These are phyloP conservation scores for Triangularia setosa DNA, from an alignment of 2,329 filamentous ascomycete species.

Conservation along the genomic window DNA sequence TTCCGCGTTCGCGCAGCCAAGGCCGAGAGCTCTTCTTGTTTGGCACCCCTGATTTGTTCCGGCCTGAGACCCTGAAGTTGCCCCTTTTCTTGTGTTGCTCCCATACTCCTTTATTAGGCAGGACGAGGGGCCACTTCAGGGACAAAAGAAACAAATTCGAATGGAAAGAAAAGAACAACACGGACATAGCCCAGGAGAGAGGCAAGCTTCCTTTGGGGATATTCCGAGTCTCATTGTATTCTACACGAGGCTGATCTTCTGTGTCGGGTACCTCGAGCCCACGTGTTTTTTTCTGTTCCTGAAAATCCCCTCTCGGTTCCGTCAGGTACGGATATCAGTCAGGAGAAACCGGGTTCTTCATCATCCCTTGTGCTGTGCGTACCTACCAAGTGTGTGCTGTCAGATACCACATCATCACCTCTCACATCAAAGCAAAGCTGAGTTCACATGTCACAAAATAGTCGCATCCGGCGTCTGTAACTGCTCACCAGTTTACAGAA, in stretches of 20 bases:
- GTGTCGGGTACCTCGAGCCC: not conserved
- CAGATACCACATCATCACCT: not conserved
- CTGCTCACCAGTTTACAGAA: not conserved
- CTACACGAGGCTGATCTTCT: not conserved
- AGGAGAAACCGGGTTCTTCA: not conserved
- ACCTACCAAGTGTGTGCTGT: not conserved
- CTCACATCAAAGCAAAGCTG: not conserved
- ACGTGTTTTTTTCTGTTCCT: not conserved
- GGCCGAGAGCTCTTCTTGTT: not conserved
- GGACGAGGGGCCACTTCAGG: not conserved
- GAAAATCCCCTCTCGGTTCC: not conserved
- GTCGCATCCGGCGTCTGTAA: not conserved
- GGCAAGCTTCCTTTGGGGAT: not conserved
- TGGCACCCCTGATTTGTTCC: slow-evolving; percentile 2
- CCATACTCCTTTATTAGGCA: not conserved
- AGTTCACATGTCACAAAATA: not conserved
- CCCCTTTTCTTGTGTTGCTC: not conserved
- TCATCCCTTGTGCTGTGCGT: not conserved
- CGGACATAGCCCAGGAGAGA: not conserved
- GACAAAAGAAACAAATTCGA: not conserved
- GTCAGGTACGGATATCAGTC: not conserved
- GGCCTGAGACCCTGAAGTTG: not conserved
- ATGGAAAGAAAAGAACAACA: not conserved
- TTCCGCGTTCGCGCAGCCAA: not conserved
- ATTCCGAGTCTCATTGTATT: not conserved